A percentile compares a stretch with the other conserved stretches of the same genome.
These are phyloP conservation scores for Peronospora farinosa DNA, from an alignment of 352 stramenopile species.

Conservation along the genomic window DNA sequence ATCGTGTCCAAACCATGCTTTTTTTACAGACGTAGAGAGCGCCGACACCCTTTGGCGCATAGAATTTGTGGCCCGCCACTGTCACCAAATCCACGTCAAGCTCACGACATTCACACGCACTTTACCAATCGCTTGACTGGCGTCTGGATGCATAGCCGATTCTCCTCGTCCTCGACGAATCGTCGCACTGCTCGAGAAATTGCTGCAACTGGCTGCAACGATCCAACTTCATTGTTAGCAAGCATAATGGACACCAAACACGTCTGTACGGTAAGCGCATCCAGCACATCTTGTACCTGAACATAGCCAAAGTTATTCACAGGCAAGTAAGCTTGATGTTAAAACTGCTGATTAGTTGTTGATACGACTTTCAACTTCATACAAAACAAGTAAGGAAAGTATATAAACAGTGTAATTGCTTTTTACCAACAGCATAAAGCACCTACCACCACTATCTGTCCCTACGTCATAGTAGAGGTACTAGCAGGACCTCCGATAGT, in stretches of 20 bases:
- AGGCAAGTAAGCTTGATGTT: constrained; percentile 34
- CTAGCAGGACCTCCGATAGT: too few species aligned
- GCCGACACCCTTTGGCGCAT: constrained; percentile 91
- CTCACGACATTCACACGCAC: constrained; percentile 74
- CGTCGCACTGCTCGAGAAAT: constrained; percentile 57
- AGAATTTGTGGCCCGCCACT: constrained; percentile 96
- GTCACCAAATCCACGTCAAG: constrained; percentile 92
- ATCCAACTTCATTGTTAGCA: constrained; percentile 98
- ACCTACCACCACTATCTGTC: too few species aligned
- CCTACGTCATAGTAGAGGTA: too few species aligned
- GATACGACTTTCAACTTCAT: too few species aligned
- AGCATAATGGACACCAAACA: constrained; percentile 96
- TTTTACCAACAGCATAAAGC: too few species aligned
- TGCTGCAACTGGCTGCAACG: constrained; percentile 90
- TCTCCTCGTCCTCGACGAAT: constrained; percentile 26
- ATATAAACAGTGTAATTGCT: too few species aligned
- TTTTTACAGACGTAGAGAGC: constrained; percentile 71
- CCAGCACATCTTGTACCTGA: constrained; percentile 63
- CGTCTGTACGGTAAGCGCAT: constrained; percentile 79
- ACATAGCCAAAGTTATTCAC: constrained; percentile 54
- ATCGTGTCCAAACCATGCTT: constrained; percentile 53
- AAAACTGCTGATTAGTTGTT: too few species aligned
- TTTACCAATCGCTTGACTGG: constrained; percentile 95
- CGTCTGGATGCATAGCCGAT: constrained; percentile 91
- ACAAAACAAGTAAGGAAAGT: too few species aligned